phyloP scores from a whole-genome alignment of 1,284 basidiomycete genomes.

The Tranzscheliella williamsii region DNA sequence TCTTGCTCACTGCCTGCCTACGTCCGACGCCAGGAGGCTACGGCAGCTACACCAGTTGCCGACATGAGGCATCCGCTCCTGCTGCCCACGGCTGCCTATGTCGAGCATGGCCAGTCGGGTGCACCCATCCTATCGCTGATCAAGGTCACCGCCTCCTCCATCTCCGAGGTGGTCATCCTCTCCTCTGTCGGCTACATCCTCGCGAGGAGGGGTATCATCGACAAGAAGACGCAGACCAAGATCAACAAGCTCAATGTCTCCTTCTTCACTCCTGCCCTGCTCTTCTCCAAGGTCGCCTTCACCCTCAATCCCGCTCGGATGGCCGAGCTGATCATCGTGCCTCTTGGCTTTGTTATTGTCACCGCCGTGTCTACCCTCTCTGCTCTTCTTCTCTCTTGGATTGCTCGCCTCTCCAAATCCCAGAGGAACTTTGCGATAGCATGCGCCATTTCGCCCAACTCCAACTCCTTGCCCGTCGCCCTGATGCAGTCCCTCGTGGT shows the following conservation, averaged over 20 bases:
- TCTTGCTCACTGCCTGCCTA: neutral
- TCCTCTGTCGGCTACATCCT: conserved; percentile 84
- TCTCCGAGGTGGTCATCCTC: conserved; percentile 83
- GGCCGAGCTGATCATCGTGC: conserved; percentile 86
- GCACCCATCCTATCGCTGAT: conserved; percentile 45
- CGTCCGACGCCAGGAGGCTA: no score
- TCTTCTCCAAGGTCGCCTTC: conserved; percentile 91
- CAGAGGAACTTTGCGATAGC: conserved; percentile 63
- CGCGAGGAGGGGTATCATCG: conserved; percentile 76
- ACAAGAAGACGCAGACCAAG: conserved; percentile 81
- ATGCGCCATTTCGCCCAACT: conserved; percentile 66
- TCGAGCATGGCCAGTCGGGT: conserved; percentile 27
- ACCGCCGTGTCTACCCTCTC: conserved; percentile 58
- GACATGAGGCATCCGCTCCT: conserved; percentile 25
- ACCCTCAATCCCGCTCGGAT: conserved; percentile 71
- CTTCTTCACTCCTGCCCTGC: conserved; percentile 85
- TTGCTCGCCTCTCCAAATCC: conserved; percentile 55
- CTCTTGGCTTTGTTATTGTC: conserved; percentile 73
- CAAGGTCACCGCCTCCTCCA: conserved; percentile 65
- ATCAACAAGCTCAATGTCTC: conserved; percentile 71
- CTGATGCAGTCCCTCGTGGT: conserved; percentile 85
- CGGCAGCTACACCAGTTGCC: neutral
- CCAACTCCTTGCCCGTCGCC: conserved; percentile 89
- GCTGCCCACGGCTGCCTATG: conserved; percentile 24
- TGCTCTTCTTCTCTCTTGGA: conserved; percentile 54